Base-by-base conservation (phyloP, 805 yeast genomes). In the Wickerhamomyces hampshirensis region DNA sequence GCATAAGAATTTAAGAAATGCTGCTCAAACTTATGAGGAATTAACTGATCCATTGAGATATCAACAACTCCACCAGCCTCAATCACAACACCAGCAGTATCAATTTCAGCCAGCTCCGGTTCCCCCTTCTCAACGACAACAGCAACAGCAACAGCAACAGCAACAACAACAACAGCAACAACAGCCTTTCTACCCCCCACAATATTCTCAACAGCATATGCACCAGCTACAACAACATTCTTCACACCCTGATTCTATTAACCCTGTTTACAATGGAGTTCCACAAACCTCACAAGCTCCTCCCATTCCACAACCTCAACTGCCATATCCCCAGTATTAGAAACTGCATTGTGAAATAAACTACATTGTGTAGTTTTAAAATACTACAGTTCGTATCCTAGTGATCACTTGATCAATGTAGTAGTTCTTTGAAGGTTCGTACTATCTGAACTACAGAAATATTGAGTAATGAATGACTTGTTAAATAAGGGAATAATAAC, bases 1-100 rank as follows among this genome's bases (percentile, higher is more conserved):
- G 48, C 82, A 86, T 51, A 73, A 74, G 42, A 83, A 84, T 44
- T 69, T 91, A 38, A 75, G 75, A 38, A 68, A 68, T 32, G 93
- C 95, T 13, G 75, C 84, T 35, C 67, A 72, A 28, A 61, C 72
- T 8, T 93, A 87, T 58, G 85, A 84, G 51, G 72, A 74, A 31
- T 60, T 87, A 34, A 68, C 84, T 62, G 85, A 82, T 48, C 67
- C 69, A 17, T 39, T 40, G 38, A 53, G 36, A 42, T 46, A 48
- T 13, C 53, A 43, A 14, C 45, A 44, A 28, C 44, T 40, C 23
- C 46, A 40, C 32, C 36, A 32, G 10, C 43, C 40, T 19, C 26
- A 37, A 5, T 30, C 28, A 11, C 31, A 21, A 32, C 28, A 31
- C 12, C 31, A 32, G 16, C 33, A 7, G 26, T 26, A 24, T 12